Evolutionary conservation across 805 yeast species (phyloP).

Genomic region (Cyberlindnera mississippiensis): DNA sequence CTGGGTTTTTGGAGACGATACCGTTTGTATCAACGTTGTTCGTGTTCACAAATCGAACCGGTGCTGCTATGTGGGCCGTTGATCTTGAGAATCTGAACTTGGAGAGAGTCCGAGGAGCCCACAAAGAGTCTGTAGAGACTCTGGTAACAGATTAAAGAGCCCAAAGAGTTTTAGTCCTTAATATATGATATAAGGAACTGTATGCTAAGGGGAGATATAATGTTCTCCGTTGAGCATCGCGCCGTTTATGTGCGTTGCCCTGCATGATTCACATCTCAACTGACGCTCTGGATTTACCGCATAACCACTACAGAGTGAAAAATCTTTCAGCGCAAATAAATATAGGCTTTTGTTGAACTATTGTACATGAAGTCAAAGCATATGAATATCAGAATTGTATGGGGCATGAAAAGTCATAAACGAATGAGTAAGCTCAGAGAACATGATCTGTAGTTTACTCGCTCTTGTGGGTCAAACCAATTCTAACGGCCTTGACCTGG

Average conservation of each 20-base stretch:
- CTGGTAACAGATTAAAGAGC: background rate
- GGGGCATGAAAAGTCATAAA: conserved; percentile 1
- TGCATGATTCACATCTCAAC: no score
- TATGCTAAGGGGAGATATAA: no score
- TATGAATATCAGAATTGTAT: background rate
- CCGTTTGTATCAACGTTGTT: conserved; percentile 12
- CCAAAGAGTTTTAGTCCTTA: no score
- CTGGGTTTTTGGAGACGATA: conserved; percentile 6
- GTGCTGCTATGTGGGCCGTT: conserved; percentile 13
- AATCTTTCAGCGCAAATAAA: no score
- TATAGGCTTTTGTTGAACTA: no score
- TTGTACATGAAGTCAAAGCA: no score
- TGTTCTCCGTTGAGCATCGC: no score
- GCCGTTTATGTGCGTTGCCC: no score
- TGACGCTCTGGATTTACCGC: no score
- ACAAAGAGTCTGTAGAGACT: background rate
- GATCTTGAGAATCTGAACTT: conserved; percentile 8
- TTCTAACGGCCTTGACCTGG: conserved; percentile 79
- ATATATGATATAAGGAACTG: no score
- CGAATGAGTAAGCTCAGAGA: background rate
- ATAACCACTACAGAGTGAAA: no score
- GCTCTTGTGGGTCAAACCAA: conserved; percentile 25
- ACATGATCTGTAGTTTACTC: conserved; percentile 5
- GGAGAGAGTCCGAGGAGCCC: background rate
- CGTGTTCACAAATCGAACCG: conserved; percentile 14